Evolutionary conservation across 176 grass and related monocot genomes (phyloP), one percentile per base, ranked within the genome.

Genomic region (Rhynchospora tenuis): DNA sequence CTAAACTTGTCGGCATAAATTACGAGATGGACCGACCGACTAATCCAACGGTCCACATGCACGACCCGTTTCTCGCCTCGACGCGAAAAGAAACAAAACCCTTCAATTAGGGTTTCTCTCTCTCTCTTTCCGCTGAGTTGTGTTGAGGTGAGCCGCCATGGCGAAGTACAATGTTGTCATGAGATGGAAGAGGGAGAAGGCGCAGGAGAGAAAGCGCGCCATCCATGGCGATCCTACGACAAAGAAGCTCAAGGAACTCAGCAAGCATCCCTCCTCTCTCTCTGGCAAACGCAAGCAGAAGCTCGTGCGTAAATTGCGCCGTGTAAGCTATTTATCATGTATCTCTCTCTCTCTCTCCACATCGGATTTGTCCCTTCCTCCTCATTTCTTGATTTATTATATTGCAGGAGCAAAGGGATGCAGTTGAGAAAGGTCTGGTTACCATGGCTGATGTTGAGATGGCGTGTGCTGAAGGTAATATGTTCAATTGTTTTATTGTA

Each of bases 211-310:
- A 47, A 90, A 84, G 85, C 84, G 88, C 3, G 56, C 85, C n/a
- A 0, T 81, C 26, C 81, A 90, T 56, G 88, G 88, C 16, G 73
- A 90, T 24, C 84, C 88, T 26, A 81, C 26, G 5, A 79, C 72
- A 4, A 33, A 80, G 46, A 90, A 90, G 84, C 88, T 90, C 79
- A 90, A 84, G 84, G 58, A 80, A 42, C 80, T 66, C 17, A 80
- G 71, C 13, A 43, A 64, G 3, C 70, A 73, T 6, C 81, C 84
- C 52, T 33, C 78, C 61, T 71, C 84, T 44, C 13, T 90, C 61
- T 90, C 88, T 55, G 88, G 88, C 80, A 90, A 90, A 81, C 88
- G 88, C 64, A 86, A 90, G 81, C 84, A 52, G 16, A 90, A 81
- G 45, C 73, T 86, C 54, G 12, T 73, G 42, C 85, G 83, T 46